These are phyloP conservation scores for Borealophlyctis nickersoniae DNA, from an alignment of 192 early-diverging fungal genomes.

Conservation along the genomic window DNA sequence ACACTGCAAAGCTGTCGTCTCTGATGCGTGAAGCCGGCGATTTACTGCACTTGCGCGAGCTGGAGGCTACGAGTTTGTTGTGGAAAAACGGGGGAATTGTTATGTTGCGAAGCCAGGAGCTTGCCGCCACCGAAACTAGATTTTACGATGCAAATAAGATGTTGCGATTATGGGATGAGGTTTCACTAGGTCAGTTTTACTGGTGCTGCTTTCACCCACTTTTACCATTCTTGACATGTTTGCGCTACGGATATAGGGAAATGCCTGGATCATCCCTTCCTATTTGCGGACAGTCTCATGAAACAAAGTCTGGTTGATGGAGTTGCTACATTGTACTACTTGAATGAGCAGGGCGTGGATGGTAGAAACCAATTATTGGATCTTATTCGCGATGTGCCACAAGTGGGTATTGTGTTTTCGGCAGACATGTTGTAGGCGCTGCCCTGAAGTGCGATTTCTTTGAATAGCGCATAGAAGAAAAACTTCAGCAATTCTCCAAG, in stretches of 20 bases:
- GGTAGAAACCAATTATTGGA: no score
- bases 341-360: constrained; percentile 46
- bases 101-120: constrained; percentile 7
- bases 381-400: constrained; percentile 8
- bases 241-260: no score
- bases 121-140: constrained; percentile 1
- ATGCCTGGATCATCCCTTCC: constrained; percentile 10
- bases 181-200: no score
- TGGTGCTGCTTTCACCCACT: no score
- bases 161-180: no score
- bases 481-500: no score
- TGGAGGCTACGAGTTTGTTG: constrained; percentile 19
- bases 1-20: neutral
- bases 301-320: constrained; percentile 67
- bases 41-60: neutral
- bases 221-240: constrained; percentile 1
- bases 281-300: neutral
- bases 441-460: no score
- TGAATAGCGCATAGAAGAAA: no score
- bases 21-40: constrained; percentile 3
- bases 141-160: neutral
- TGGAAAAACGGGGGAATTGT: constrained; percentile 28
- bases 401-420: no score
- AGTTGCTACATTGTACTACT: constrained; percentile 64
- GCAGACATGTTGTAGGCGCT: no score